These are phyloP conservation scores for Amanita rubescens DNA, from an alignment of 768 basidiomycete species.

Conservation along the genomic window DNA sequence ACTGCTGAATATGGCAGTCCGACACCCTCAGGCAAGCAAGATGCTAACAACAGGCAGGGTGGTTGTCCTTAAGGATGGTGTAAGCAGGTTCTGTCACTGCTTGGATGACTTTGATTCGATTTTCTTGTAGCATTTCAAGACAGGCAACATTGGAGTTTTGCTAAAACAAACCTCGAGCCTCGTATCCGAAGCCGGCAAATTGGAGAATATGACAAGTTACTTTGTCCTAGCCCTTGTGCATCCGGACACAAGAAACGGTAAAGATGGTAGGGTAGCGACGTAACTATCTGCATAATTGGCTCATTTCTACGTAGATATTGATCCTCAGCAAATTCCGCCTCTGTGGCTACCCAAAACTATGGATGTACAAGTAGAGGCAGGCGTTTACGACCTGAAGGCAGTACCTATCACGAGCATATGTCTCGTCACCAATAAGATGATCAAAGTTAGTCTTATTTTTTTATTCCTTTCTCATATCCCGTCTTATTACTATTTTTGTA, in stretches of 20 bases:
- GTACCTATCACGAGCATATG: constrained; percentile 70
- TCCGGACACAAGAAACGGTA: constrained; percentile 46
- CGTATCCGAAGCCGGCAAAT: constrained; percentile 31
- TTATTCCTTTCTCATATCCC: not conserved
- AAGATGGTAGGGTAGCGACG: constrained; percentile 34
- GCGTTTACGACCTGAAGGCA: constrained; percentile 57
- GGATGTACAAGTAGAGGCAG: constrained; percentile 38
- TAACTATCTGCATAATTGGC: not conserved
- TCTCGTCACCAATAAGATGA: constrained; percentile 57
- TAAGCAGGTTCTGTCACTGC: constrained; percentile 27
- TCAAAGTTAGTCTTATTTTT: constrained; percentile 54
- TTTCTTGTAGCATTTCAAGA: constrained; percentile 61
- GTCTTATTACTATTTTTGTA: constrained; percentile 4
- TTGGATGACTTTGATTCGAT: not conserved
- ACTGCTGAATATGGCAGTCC: constrained; percentile 52
- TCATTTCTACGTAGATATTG: constrained; percentile 41
- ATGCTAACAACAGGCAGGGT: constrained; percentile 68
- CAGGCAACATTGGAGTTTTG: constrained; percentile 62
- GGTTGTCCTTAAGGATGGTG: constrained; percentile 75
- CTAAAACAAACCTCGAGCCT: constrained; percentile 56
- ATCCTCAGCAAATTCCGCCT: constrained; percentile 55
- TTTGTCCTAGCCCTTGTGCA: constrained; percentile 69
- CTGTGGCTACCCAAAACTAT: constrained; percentile 63
- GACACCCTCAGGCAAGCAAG: constrained; percentile 60
- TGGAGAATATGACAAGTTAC: constrained; percentile 50